phyloP scores from a whole-genome alignment of 805 yeast species.

The Schwanniomyces sp. region DNA sequence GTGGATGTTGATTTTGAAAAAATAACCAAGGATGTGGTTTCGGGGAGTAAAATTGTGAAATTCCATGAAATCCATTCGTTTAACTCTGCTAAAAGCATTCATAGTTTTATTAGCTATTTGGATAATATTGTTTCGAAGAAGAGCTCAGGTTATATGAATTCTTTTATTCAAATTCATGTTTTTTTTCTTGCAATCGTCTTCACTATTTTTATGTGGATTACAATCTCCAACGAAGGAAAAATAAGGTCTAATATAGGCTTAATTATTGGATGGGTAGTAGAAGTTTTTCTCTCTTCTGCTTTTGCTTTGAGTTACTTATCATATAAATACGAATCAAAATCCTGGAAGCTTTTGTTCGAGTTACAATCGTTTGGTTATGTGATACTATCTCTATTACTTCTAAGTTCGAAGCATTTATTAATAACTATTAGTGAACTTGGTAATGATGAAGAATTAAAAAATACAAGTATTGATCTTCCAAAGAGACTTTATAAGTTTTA shows the following conservation, averaged over 20 bases:
- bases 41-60: neutral
- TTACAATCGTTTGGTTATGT: slow-evolving; percentile 22
- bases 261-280: slow-evolving; percentile 35
- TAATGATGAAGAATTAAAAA: slow-evolving; percentile 19
- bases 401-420: slow-evolving; percentile 31
- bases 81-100: neutral
- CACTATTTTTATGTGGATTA: slow-evolving; percentile 16
- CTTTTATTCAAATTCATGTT: neutral
- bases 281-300: slow-evolving; percentile 20
- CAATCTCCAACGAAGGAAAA: slow-evolving; percentile 33
- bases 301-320: slow-evolving; percentile 28
- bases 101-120: neutral
- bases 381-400: slow-evolving; percentile 21
- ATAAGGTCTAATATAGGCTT: slow-evolving; percentile 36
- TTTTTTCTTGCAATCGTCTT: slow-evolving; percentile 10
- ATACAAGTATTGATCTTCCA: slow-evolving; percentile 15
- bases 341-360: slow-evolving; percentile 28
- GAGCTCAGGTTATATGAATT: neutral
- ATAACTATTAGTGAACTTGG: slow-evolving; percentile 27
- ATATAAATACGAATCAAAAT: slow-evolving; percentile 10
- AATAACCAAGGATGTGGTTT: neutral
- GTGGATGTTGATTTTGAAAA: neutral
- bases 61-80: neutral
- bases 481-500: slow-evolving; percentile 28
- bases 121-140: neutral